phyloP scores from a whole-genome alignment of 129 eudicot species.

The Silybum marianum region DNA sequence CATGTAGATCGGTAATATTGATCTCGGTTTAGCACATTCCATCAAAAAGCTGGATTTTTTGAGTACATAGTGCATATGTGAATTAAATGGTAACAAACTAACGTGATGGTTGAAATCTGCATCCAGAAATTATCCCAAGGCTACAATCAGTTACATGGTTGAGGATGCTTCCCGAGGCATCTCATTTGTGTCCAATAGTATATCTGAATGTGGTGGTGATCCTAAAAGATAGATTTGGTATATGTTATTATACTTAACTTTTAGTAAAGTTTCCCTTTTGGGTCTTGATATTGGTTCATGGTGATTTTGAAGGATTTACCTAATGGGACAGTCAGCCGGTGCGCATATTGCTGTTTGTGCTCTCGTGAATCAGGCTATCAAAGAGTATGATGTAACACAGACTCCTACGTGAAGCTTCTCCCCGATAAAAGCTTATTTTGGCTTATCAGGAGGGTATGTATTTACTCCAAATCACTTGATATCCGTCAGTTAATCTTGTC shows the following conservation, averaged over 20 bases:
- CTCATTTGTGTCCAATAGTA: conserved; percentile 82
- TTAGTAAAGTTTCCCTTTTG: background rate
- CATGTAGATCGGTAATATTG: no score
- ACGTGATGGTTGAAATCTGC: conserved; percentile 6
- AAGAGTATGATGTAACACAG: conserved; percentile 66
- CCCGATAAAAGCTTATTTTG: conserved; percentile 84
- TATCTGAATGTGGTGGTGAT: conserved; percentile 98
- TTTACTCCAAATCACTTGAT: background rate
- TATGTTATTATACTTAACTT: background rate
- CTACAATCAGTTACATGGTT: conserved; percentile 89
- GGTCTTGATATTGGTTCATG: conserved; percentile 1
- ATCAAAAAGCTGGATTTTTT: no score
- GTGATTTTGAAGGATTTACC: conserved; percentile 54
- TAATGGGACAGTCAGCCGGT: conserved; percentile 99
- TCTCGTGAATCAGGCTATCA: conserved; percentile 85
- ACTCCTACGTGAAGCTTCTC: conserved; percentile 85
- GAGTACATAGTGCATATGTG: no score
- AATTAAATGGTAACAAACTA: no score
- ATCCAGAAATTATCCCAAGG: conserved; percentile 90
- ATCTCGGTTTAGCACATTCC: no score
- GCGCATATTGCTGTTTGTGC: conserved; percentile 97
- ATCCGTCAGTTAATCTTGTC: background rate
- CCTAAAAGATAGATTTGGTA: conserved; percentile 61
- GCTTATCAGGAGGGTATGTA: conserved; percentile 94
- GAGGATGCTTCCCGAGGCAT: conserved; percentile 96